Evolutionary conservation across 2,329 filamentous ascomycete species (phyloP).

Genomic region (Fusarium praegraminearum): DNA sequence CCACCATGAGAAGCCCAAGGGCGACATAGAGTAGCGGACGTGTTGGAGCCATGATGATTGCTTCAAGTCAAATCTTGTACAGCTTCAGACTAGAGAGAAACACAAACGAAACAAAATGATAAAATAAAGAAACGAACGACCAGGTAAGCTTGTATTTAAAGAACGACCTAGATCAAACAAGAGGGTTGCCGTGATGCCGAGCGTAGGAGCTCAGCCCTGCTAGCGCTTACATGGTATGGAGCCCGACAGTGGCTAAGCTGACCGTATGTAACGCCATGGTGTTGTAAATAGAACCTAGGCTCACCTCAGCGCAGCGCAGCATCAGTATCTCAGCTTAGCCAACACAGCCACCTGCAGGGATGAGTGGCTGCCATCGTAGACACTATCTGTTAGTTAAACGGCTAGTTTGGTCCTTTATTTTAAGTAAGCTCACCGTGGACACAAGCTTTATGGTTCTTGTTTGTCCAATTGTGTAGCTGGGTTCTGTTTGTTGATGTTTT

Average conservation of each 20-base stretch:
- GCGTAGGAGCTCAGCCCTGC: slow-evolving; percentile 19
- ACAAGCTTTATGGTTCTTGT: not conserved
- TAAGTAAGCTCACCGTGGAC: slow-evolving; percentile 2
- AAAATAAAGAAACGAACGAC: not conserved
- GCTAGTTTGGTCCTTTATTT: slow-evolving; percentile 1
- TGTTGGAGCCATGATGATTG: not conserved
- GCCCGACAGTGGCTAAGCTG: slow-evolving; percentile 12
- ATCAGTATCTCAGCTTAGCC: not conserved
- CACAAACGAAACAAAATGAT: not conserved
- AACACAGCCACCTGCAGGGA: slow-evolving; percentile 13
- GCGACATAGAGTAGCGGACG: slow-evolving; percentile 38
- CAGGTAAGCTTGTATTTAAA: not conserved
- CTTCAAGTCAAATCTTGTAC: not conserved
- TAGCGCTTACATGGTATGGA: slow-evolving; percentile 26
- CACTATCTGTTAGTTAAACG: not conserved
- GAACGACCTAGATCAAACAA: not conserved
- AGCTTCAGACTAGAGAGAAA: not conserved
- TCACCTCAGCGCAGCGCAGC: slow-evolving; percentile 4
- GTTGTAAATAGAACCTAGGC: slow-evolving; percentile 5
- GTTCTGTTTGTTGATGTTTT: not conserved
- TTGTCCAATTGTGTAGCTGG: not conserved
- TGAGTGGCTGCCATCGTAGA: not conserved
- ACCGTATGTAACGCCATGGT: not conserved
- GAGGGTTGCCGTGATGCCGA: slow-evolving; percentile 13
- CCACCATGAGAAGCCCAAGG: slow-evolving; percentile 46